Evolutionary conservation across 345 rosid species (phyloP).

Genomic region (Mercurialis annua): DNA sequence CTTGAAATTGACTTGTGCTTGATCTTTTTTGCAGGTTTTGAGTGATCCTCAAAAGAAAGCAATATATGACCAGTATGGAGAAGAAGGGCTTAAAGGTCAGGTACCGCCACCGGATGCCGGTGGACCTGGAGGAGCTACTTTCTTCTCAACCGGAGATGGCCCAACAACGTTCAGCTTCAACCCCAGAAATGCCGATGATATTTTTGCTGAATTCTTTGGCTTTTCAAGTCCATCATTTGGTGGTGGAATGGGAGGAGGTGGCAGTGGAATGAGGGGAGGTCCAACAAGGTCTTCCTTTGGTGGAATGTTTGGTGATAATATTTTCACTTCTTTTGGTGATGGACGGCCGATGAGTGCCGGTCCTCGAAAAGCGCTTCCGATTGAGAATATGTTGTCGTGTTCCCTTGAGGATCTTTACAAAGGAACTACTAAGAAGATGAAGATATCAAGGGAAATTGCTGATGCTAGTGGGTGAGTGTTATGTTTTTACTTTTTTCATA

Average conservation of each 20-base stretch:
- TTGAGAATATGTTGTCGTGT: constrained; percentile 58
- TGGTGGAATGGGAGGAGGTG: constrained; percentile 45
- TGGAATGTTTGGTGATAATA: constrained; percentile 63
- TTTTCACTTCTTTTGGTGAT: constrained; percentile 51
- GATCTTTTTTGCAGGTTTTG: constrained; percentile 50
- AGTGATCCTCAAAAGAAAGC: constrained; percentile 83
- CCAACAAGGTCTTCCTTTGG: constrained; percentile 39
- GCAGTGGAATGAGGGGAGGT: constrained; percentile 44
- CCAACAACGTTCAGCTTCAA: constrained; percentile 59
- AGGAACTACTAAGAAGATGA: constrained; percentile 78
- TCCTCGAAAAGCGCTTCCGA: constrained; percentile 52
- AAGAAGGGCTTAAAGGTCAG: constrained; percentile 76
- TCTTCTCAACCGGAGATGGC: constrained; percentile 70
- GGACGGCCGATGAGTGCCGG: constrained; percentile 42
- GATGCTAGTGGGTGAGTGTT: constrained; percentile 62
- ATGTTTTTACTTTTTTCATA: neutral
- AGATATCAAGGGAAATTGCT: constrained; percentile 71
- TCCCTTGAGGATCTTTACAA: constrained; percentile 72
- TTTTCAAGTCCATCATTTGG: constrained; percentile 50
- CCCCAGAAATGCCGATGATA: constrained; percentile 66
- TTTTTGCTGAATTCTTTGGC: constrained; percentile 73
- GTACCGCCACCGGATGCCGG: constrained; percentile 71
- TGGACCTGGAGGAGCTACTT: constrained; percentile 58
- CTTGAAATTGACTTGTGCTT: no score
- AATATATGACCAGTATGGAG: constrained; percentile 76